Evolutionary conservation across 129 eudicot genomes (phyloP).

Genomic region (Pittosporum tobira): DNA sequence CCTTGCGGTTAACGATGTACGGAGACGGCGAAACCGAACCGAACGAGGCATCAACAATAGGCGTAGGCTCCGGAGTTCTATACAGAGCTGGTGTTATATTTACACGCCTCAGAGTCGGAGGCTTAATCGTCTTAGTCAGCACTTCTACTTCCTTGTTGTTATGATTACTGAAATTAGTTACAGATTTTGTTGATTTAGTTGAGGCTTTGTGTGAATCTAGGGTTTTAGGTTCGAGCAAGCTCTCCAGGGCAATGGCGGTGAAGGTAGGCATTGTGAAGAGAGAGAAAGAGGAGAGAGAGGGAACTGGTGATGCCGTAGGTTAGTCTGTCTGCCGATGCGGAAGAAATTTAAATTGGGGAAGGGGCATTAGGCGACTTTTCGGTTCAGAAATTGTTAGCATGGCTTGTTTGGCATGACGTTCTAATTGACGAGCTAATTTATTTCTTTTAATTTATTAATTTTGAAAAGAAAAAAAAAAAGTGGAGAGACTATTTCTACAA

Average conservation of each 20-base stretch:
- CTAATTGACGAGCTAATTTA: too few species aligned
- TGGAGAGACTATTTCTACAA: too few species aligned
- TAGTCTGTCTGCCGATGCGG: not conserved
- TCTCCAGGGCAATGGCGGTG: slow-evolving; percentile 18
- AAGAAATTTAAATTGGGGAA: not conserved
- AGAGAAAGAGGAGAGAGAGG: not conserved
- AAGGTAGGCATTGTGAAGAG: slow-evolving; percentile 23
- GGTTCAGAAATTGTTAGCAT: too few species aligned
- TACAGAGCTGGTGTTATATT: slow-evolving; percentile 38
- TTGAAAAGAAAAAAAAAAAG: too few species aligned
- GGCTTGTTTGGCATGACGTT: too few species aligned
- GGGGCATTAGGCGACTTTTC: not conserved
- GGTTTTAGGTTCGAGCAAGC: slow-evolving; percentile 12
- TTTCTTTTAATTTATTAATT: too few species aligned
- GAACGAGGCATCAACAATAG: slow-evolving; percentile 15
- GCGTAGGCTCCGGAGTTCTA: slow-evolving; percentile 34
- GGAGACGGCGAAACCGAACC: slow-evolving; percentile 34
- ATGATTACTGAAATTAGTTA: not conserved
- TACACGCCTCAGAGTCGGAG: slow-evolving; percentile 7
- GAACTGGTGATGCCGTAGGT: not conserved
- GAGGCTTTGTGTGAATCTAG: slow-evolving; percentile 4
- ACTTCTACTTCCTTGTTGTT: not conserved
- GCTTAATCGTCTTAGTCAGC: not conserved
- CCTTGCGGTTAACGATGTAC: slow-evolving; percentile 34
- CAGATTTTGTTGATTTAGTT: not conserved